These are phyloP conservation scores for Silene vulgaris DNA, from an alignment of 179 eudicot species.

Conservation along the genomic window DNA sequence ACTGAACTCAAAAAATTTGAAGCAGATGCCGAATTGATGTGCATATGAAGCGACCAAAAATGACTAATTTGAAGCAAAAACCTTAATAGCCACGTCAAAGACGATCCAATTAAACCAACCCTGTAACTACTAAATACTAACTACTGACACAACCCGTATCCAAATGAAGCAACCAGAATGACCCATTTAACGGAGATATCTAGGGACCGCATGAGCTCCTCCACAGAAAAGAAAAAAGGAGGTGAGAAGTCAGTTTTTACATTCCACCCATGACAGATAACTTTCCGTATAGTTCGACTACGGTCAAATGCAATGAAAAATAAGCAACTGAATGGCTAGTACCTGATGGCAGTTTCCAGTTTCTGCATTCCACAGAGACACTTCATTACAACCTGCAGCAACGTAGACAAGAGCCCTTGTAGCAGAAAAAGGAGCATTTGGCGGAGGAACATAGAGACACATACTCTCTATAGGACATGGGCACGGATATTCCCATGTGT, in stretches of 20 bases:
- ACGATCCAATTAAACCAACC: neutral
- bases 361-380: conserved; percentile 98
- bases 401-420: conserved; percentile 95
- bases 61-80: neutral
- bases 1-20: neutral
- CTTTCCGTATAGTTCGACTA: neutral
- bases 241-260: no score
- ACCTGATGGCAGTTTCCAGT: conserved; percentile 99
- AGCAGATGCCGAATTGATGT: neutral
- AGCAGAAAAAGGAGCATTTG: conserved; percentile 55
- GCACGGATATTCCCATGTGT: conserved; percentile 80
- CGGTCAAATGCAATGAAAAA: neutral
- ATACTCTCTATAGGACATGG: conserved; percentile 77
- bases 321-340: conserved; percentile 9
- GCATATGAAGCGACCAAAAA: neutral
- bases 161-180: neutral
- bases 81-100: neutral
- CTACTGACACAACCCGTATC: neutral
- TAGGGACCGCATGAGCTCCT: neutral
- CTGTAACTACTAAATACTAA: neutral
- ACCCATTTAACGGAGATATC: neutral
- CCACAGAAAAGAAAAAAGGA: no score
- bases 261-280: no score
- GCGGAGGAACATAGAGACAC: conserved; percentile 82
- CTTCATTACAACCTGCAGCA: conserved; percentile 95